Evolutionary conservation across 2,329 filamentous ascomycete species (phyloP), one percentile per base, ranked within the genome.

Genomic region (Hypoxylon sp.): DNA sequence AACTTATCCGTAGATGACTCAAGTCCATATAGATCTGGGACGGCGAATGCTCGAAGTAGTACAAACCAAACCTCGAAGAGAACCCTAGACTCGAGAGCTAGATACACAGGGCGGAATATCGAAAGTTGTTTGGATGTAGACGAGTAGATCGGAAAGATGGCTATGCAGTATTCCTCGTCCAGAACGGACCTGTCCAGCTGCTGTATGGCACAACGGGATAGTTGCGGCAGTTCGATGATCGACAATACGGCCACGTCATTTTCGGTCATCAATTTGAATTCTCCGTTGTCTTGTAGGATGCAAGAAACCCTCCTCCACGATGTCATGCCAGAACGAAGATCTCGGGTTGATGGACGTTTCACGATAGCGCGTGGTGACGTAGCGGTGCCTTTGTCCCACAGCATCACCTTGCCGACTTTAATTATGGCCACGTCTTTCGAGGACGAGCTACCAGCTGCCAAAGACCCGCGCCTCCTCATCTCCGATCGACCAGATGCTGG

Each of bases 61-160:
- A 97, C 94, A 75, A 97, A 95, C 96, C 96, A 99, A 11, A 98
- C 96, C 78, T 99, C 96, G 74, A 97, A 97, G n/a, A 97, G 84
- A 5, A 97, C 89, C 45, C 94, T 88, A 25, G 89, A 94, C 73
- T 98, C 95, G 48, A 98, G 81, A 2, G 93, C 92, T 34, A 99
- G 84, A 77, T 97, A 98, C 36, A 98, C 90, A 0, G 96, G 95
- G n/a, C 93, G 89, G 65, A 93, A 90, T 28, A 95, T 87, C 5
- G 91, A 91, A 61, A 95, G 84, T 17, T 91, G 87, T 2, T 89
- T 91, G 1, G 93, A 87, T 19, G 89, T 89, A 9, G 91, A 86
- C 0, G 93, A 90, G 79, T 99, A 98, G 69, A 95, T 94, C 14
- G 96, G 95, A 76, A 98, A 98, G 50, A 99, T 95, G 57, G 93